Evolutionary conservation across 495 filamentous ascomycete species (phyloP), one percentile per base, ranked within the genome.

Genomic region (Podospora pseudocomata): DNA sequence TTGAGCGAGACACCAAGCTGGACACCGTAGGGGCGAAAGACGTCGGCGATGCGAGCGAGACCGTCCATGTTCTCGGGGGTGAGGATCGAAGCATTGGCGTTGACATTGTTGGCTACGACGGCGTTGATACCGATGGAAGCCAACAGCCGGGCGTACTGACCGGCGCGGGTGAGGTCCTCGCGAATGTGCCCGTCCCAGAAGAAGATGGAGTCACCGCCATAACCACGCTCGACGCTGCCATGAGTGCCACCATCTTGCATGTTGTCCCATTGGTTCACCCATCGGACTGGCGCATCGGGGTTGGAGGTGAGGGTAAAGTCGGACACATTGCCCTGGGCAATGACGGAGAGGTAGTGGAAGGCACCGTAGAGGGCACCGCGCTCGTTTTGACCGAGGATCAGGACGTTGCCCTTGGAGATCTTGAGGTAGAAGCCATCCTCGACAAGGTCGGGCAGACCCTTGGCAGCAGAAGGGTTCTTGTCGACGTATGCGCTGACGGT

Each of bases 181-280:
- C 83, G 71, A n/a, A 88, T 77, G 7, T 67, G 65, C 49, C 86
- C 87, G 65, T 86, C 77, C 59, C 78, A 72, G 76, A 91, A 91
- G 79, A 91, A 91, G 67, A 91, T 89, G 9, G 89, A 91, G 2
- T 78, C 72, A 4, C 90, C 90, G n/a, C 79, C 89, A 67, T 89
- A 92, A 39, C 90, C 90, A 53, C 88, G 80, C 75, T 91, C 89
- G 60, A 91, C 88, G 66, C 81, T 88, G 26, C 89, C 90, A 39
- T 90, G 65, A 16, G 68, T 70, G 65, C 68, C 68, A 27, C 68
- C 68, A 18, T 70, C 65, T 30, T 70, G 86, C 76, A 90, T 80
- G 68, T 92, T 91, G 74, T 91, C 88, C 90, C 89, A 92, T 68
- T 92, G 83, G 73, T 91, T 91, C 2, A 87, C 83, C 89, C 88